Evolutionary conservation across 768 basidiomycete genomes (phyloP).

Genomic region (Macrolepiota dolichaula): DNA sequence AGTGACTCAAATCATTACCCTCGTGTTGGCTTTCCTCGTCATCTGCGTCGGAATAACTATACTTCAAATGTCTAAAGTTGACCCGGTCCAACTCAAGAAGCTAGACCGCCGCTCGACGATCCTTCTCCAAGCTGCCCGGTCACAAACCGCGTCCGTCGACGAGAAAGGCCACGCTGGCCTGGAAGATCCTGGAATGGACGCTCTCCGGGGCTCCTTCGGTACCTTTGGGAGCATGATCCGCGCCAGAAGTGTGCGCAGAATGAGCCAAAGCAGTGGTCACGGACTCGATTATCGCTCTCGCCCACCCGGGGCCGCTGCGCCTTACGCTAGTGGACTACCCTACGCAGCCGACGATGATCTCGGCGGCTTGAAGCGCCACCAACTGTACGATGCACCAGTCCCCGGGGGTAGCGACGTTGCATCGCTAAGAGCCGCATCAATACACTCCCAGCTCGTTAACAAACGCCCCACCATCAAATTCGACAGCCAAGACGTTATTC

Average conservation of each 20-base stretch:
- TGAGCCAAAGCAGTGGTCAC: slow-evolving; percentile 43
- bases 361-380: slow-evolving; percentile 67
- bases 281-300: slow-evolving; percentile 29
- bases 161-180: slow-evolving; percentile 64
- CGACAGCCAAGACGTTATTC: slow-evolving; percentile 66
- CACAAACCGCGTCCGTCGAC: slow-evolving; percentile 62
- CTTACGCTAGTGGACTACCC: slow-evolving; percentile 20
- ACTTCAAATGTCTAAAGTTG: slow-evolving; percentile 93
- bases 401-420: slow-evolving; percentile 38
- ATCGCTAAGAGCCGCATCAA: slow-evolving; percentile 36
- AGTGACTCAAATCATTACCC: slow-evolving; percentile 77
- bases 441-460: slow-evolving; percentile 29
- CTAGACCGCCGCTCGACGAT: slow-evolving; percentile 91
- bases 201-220: slow-evolving; percentile 88
- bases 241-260: slow-evolving; percentile 50
- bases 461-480: slow-evolving; percentile 74
- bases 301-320: slow-evolving; percentile 33
- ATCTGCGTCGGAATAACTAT: slow-evolving; percentile 93
- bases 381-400: slow-evolving; percentile 88
- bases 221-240: slow-evolving; percentile 89
- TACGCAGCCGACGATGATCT: slow-evolving; percentile 19
- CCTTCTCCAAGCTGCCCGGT: slow-evolving; percentile 80
- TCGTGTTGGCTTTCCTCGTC: slow-evolving; percentile 89
- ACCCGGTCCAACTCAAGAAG: slow-evolving; percentile 71
- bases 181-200: slow-evolving; percentile 93